Base-by-base conservation (phyloP, 805 yeast genomes). In the Teunomyces panamensis region DNA sequence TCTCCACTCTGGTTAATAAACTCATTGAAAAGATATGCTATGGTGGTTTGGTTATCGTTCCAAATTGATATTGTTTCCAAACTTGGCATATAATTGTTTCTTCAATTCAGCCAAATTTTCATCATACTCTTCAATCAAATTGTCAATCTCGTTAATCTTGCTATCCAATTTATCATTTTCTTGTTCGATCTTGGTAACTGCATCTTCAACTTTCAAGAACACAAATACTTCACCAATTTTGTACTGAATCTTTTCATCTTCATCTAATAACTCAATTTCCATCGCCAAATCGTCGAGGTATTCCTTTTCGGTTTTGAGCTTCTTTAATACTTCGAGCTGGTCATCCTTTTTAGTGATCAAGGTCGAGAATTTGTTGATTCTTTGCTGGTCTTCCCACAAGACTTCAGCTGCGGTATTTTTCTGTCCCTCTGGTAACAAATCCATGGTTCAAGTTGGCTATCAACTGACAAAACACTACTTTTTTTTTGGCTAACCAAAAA, bases 301-400 rank as follows among this genome's bases (percentile, higher is more conserved):
- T 59, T 90, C 97, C 56, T 89, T 88, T 57, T 89, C 96, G 50
- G 80, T 78, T 55, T 76, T 72, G 51, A 75, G 71, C 46, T 68
- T 67, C 16, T 71, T 68, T 30, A 87, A 69, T 43, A 75, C 75
- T 14, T 67, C 76, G 29, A 76, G 71, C 10, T 83, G 63, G 14
- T 75, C 74, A 54, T 87, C 89, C 55, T 85, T 83, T 50, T 84
- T 81, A 54, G 83, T 74, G 50, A 90, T 88, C 52, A 90, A 74
- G 41, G 90, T 86, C 11, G 96, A 88, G 62, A 94, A 92, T 63
- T 82, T 82, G 67, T 92, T 94, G 71, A 92, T 92, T 61, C 81
- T 81, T 62, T 87, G 84, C 69, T 92, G 99, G 64, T 92, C 98
- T 49, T 80, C 88, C 85, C 89, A 84, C 26, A 77, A 67, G 24